A percentile compares a stretch with the other conserved stretches of the same genome.
Evolutionary conservation across 768 basidiomycete species (phyloP).

Genomic region (Tubosaeta sp.): DNA sequence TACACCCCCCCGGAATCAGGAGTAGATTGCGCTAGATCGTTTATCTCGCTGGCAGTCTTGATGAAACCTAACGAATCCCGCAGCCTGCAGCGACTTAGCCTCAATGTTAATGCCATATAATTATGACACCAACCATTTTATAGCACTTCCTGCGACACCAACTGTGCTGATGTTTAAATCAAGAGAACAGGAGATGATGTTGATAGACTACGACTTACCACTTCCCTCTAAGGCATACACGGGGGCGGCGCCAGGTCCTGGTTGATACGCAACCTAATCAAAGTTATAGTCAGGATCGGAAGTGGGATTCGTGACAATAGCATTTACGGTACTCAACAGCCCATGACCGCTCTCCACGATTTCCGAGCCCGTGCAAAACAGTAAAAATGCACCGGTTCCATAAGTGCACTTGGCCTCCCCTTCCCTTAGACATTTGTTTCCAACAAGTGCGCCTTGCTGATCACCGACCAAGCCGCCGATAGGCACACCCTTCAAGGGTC

Average conservation of each 20-base stretch:
- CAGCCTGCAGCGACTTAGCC: constrained; percentile 48
- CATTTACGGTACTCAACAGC: constrained; percentile 75
- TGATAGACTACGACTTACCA: constrained; percentile 53
- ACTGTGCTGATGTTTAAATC: constrained; percentile 40
- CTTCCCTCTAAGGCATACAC: constrained; percentile 94
- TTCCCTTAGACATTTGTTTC: constrained; percentile 88
- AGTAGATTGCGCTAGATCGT: constrained; percentile 73
- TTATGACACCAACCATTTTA: constrained; percentile 65
- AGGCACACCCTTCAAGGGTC: constrained; percentile 67
- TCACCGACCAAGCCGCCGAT: constrained; percentile 97
- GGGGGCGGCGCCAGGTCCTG: constrained; percentile 71
- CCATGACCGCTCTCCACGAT: constrained; percentile 85
- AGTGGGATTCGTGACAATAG: neutral
- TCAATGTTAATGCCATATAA: too few relatives aligned
- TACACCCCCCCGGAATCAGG: constrained; percentile 84
- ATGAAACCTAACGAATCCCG: constrained; percentile 89
- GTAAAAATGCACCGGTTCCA: constrained; percentile 93
- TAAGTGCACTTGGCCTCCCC: constrained; percentile 99
- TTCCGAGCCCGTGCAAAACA: constrained; percentile 90
- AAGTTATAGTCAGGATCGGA: constrained; percentile 2
- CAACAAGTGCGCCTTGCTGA: constrained; percentile 94
- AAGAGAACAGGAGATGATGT: neutral
- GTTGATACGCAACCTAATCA: constrained; percentile 79
- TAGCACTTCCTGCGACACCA: constrained; percentile 90
- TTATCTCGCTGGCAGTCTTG: constrained; percentile 75